Percentiles rank a stretch among this genome's conserved stretches.
These are phyloP conservation scores for Neurospora discreta DNA, from an alignment of 495 filamentous ascomycete genomes.

Conservation along the genomic window DNA sequence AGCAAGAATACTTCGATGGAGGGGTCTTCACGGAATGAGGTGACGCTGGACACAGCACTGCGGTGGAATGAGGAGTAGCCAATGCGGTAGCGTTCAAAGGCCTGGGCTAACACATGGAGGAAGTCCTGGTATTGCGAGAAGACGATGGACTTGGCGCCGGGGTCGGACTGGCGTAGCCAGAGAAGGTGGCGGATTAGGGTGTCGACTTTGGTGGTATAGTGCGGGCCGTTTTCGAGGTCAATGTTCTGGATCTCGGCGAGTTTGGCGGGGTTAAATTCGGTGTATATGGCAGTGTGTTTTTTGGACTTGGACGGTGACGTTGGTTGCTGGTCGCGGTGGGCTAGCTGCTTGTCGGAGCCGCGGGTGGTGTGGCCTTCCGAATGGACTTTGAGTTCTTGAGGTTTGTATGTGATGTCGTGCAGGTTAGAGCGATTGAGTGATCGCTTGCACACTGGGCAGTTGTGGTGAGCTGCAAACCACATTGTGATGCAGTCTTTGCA, in stretches of 20 bases:
- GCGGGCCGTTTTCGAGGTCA: conserved; percentile 50
- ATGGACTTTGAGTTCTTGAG: conserved; percentile 55
- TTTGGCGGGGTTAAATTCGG: conserved; percentile 55
- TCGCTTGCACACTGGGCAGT: conserved; percentile 70
- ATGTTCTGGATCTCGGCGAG: conserved; percentile 75
- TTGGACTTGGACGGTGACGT: conserved; percentile 9
- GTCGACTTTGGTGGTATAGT: conserved; percentile 84
- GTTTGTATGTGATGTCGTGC: conserved; percentile 75
- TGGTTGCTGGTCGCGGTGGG: not conserved
- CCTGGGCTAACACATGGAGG: conserved; percentile 57
- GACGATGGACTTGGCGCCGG: conserved; percentile 77
- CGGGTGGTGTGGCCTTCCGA: conserved; percentile 38
- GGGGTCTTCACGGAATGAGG: conserved; percentile 65
- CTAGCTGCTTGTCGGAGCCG: not conserved
- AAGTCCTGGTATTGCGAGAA: conserved; percentile 80
- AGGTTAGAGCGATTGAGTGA: conserved; percentile 50
- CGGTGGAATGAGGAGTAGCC: conserved; percentile 54
- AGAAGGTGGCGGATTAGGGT: conserved; percentile 69
- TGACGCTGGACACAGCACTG: conserved; percentile 43
- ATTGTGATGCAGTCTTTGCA: conserved; percentile 72
- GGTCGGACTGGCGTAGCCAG: conserved; percentile 76
- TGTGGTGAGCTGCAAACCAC: conserved; percentile 58
- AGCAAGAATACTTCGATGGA: conserved; percentile 74
- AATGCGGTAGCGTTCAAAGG: conserved; percentile 59
- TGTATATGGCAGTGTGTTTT: conserved; percentile 47